phyloP scores from a whole-genome alignment of 768 basidiomycete species.

The Chalciporus chontae region DNA sequence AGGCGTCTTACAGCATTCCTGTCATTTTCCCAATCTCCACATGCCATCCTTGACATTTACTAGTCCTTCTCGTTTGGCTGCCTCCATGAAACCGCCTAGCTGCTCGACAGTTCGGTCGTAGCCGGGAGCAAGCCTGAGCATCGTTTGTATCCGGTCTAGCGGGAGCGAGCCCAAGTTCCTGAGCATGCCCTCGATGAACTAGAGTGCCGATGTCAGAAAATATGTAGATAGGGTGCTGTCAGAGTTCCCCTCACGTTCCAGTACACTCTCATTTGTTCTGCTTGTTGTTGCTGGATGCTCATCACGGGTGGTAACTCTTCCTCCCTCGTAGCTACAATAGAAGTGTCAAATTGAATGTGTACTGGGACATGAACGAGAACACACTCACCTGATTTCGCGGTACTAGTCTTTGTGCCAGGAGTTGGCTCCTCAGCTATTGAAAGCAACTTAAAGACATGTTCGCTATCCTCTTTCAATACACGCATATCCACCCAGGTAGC shows the following conservation, averaged over 20 bases:
- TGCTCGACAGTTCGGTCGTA: constrained; percentile 82
- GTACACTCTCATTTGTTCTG: constrained; percentile 81
- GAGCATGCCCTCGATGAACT: constrained; percentile 92
- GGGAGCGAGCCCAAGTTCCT: constrained; percentile 77
- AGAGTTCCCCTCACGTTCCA: constrained; percentile 62
- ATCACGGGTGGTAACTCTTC: constrained; percentile 48
- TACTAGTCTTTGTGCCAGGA: constrained; percentile 19
- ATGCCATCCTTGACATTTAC: constrained; percentile 67
- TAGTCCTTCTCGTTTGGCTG: constrained; percentile 71
- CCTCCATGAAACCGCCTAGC: constrained; percentile 75
- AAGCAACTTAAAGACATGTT: constrained; percentile 60
- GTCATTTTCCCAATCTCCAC: constrained; percentile 51
- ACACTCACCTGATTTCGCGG: constrained; percentile 25
- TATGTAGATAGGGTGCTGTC: not conserved
- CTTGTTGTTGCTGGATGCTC: constrained; percentile 68
- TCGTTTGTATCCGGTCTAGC: constrained; percentile 80
- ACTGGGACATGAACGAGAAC: not conserved
- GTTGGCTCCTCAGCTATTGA: constrained; percentile 54
- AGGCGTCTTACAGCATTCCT: not conserved
- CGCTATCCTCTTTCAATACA: constrained; percentile 66
- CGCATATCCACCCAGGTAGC: constrained; percentile 82
- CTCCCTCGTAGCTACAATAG: constrained; percentile 33
- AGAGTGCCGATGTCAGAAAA: constrained; percentile 3
- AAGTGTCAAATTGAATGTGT: not conserved
- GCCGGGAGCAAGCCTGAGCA: constrained; percentile 80